These are phyloP conservation scores for Trypanosomatidae sp. DNA, from an alignment of 208 protist species.

Conservation along the genomic window DNA sequence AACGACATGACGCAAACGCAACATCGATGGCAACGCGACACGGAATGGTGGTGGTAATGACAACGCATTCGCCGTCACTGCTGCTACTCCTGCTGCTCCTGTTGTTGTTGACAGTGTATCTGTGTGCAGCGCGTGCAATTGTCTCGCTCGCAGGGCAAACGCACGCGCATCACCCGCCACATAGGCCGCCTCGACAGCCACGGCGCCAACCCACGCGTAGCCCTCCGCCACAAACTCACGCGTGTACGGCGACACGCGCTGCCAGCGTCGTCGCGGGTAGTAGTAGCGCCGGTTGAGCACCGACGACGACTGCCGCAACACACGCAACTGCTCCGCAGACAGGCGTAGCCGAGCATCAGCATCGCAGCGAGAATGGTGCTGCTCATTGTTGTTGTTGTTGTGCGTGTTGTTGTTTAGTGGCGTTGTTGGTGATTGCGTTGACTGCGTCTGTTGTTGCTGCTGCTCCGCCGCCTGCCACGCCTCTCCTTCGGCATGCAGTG, in stretches of 20 bases:
- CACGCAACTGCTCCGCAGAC: conserved; percentile 5
- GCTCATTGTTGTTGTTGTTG: too few species aligned
- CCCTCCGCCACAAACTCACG: conserved; percentile 9
- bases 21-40: neutral
- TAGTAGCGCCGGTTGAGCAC: conserved; percentile 29
- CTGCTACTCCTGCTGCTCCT: neutral
- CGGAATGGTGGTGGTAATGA: conserved; percentile 4
- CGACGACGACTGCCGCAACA: conserved; percentile 12
- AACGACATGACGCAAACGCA: neutral
- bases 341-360: too few species aligned
- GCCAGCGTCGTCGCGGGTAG: conserved; percentile 41
- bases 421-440: too few species aligned
- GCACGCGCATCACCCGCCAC: neutral
- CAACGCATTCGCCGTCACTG: neutral
- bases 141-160: too few species aligned
- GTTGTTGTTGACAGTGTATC: neutral
- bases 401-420: too few species aligned
- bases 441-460: too few species aligned
- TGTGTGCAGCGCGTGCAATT: conserved; percentile 8
- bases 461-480: too few species aligned
- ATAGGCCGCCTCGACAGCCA: conserved; percentile 10
- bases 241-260: conserved; percentile 12
- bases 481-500: too few species aligned
- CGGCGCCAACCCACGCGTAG: conserved; percentile 30
- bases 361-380: too few species aligned